Evolutionary conservation across 176 grass and related monocot genomes (phyloP).

Genomic region (Thinopyrum elongatum): DNA sequence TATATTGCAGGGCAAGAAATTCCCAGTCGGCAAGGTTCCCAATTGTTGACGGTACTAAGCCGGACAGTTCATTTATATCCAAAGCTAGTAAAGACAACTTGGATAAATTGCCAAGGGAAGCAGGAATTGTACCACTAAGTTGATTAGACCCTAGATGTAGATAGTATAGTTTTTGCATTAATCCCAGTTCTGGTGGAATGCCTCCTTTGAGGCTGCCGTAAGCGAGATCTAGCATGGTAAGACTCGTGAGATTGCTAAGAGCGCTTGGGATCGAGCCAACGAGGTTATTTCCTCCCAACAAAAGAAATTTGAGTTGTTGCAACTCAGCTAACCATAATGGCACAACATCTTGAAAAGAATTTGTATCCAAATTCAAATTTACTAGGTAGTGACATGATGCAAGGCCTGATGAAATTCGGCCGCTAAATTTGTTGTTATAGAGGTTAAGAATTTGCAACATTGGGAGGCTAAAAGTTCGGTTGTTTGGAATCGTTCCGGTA

Average conservation of each 20-base stretch:
- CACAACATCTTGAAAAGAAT: too few species aligned
- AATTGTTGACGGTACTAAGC: neutral
- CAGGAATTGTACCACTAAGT: neutral
- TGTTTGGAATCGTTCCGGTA: too few species aligned
- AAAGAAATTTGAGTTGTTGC: neutral
- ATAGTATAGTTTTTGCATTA: neutral
- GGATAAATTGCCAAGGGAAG: neutral
- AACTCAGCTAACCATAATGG: too few species aligned
- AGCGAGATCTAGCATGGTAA: accelerated
- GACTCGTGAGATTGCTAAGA: neutral
- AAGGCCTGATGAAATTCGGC: neutral
- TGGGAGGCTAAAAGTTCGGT: too few species aligned
- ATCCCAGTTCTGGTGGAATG: neutral
- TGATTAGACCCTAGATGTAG: neutral
- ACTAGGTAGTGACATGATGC: neutral
- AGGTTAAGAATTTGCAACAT: too few species aligned
- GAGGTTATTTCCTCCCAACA: neutral
- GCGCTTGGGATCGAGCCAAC: neutral
- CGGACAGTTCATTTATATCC: neutral
- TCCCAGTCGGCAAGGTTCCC: neutral
- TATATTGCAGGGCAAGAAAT: neutral
- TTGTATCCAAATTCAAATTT: too few species aligned
- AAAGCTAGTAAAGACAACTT: neutral
- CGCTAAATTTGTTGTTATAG: too few species aligned
- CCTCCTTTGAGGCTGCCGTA: neutral